Evolutionary conservation across 2,329 filamentous ascomycete species (phyloP), one percentile per base, ranked within the genome.

Genomic region (Aspergillus tubingensis): DNA sequence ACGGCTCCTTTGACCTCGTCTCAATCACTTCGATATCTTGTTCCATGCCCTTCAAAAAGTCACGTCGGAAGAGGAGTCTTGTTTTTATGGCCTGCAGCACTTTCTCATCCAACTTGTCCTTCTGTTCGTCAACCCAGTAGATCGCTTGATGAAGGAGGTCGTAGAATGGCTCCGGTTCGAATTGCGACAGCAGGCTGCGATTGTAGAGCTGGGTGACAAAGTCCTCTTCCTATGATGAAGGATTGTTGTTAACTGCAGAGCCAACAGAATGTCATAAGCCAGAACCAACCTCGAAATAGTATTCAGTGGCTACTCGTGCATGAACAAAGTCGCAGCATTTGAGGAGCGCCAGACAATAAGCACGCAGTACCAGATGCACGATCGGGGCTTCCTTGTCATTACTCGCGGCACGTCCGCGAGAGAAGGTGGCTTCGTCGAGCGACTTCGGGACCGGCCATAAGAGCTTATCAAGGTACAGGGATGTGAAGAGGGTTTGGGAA

Each of bases 121-220:
- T 62, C 53, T 74, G 67, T 11, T 69, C 64, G 44, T 80, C 75
- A 0, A 91, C 68, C 62, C 86, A 78, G 11, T 74, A 73, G n/a
- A 83, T 75, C 4, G 87, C 87, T 36, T 83, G 78, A 23, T 83
- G 74, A 19, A 92, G 75, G 25, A 83, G 73, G 8, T 79, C 75
- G 44, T 82, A 78, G 23, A 92, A 82, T n/a, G 83, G 80, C 5
- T 81, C 78, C 2, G 82, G 76, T 15, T 85, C 80, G 59, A 94
- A 82, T 13, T 83, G 78, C 25, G 87, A 86, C 6, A 98, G 82
- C 0, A 99, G 80, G 11, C 86, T 87, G 39, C 93, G 86, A 67
- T 92, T 90, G 73, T 95, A 98, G 0, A 93, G 90, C 74, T 96
- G 92, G 6, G 92, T 93, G 19, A 96, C 91, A 72, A 99, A 97